Percentiles rank a stretch among this genome's conserved stretches.
phyloP scores from a whole-genome alignment of 2,329 filamentous ascomycete genomes.

The Calonectria fujianensis region DNA sequence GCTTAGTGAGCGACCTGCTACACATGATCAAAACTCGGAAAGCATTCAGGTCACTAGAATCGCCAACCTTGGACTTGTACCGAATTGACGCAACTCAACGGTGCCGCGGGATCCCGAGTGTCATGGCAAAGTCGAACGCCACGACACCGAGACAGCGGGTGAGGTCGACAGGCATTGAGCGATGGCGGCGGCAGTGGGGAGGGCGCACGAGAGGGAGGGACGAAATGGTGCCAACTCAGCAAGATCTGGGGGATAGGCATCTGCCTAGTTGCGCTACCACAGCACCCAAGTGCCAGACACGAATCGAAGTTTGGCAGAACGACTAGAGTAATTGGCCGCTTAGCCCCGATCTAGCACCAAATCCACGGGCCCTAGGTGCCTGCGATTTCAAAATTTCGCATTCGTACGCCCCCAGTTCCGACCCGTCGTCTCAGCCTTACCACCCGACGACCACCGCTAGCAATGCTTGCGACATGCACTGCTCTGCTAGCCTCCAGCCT shows the following conservation, averaged over 20 bases:
- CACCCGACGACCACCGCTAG: slow-evolving; percentile 43
- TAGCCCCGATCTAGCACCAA: slow-evolving; percentile 34
- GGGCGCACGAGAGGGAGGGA: neutral
- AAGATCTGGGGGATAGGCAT: slow-evolving; percentile 34
- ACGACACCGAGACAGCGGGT: slow-evolving; percentile 38
- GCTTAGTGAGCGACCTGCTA: neutral
- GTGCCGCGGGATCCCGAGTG: slow-evolving; percentile 38
- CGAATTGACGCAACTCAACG: slow-evolving; percentile 39
- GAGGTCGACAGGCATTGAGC: slow-evolving; percentile 33
- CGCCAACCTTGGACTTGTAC: slow-evolving; percentile 26
- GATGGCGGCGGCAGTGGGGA: slow-evolving; percentile 29
- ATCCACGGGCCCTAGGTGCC: slow-evolving; percentile 39
- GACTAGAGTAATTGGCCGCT: slow-evolving; percentile 33
- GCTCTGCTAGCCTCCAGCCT: slow-evolving; percentile 36
- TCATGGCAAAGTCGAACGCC: slow-evolving; percentile 36
- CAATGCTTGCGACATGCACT: slow-evolving; percentile 26
- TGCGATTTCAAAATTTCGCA: slow-evolving; percentile 43
- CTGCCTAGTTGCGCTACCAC: slow-evolving; percentile 14
- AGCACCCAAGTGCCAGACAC: slow-evolving; percentile 30
- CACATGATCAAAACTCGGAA: neutral
- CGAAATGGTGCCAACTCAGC: slow-evolving; percentile 34
- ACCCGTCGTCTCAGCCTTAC: slow-evolving; percentile 55
- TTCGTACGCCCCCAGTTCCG: slow-evolving; percentile 39
- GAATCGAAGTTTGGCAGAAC: slow-evolving; percentile 35
- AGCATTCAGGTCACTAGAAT: slow-evolving; percentile 33